Evolutionary conservation across 202 grass and related monocot genomes (phyloP).

Genomic region (Digitaria exilis): DNA sequence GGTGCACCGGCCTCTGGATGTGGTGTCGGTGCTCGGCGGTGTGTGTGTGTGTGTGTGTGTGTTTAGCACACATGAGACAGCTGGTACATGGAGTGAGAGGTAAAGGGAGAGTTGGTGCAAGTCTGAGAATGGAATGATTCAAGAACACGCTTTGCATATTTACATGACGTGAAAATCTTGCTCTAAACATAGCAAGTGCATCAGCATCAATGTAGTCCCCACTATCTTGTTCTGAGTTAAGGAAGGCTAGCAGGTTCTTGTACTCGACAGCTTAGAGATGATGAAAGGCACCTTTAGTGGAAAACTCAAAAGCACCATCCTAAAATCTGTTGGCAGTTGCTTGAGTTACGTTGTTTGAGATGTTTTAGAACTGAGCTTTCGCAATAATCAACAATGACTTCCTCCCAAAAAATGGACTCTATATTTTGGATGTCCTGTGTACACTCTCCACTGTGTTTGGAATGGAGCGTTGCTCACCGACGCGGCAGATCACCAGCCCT

Average conservation of each 20-base stretch:
- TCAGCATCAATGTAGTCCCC: slow-evolving; percentile 10
- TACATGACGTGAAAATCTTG: slow-evolving; percentile 51
- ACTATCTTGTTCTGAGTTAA: slow-evolving; percentile 46
- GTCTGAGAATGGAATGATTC: no score
- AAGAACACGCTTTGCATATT: slow-evolving; percentile 56
- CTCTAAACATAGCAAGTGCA: slow-evolving; percentile 49
- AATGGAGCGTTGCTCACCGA: no score
- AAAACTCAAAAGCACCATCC: slow-evolving; percentile 67
- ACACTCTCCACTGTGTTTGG: no score
- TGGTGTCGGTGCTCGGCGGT: no score
- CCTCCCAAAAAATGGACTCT: slow-evolving; percentile 62
- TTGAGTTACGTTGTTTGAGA: slow-evolving; percentile 58
- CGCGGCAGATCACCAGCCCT: no score
- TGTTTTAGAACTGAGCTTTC: slow-evolving; percentile 45
- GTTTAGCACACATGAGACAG: no score
- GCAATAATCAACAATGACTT: slow-evolving; percentile 71
- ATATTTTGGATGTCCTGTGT: slow-evolving; percentile 63
- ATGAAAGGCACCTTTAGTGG: slow-evolving; percentile 53
- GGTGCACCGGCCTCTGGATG: no score
- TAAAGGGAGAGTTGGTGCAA: no score
- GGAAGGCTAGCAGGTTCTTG: slow-evolving; percentile 63
- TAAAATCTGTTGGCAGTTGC: slow-evolving; percentile 54
- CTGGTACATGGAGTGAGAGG: no score
- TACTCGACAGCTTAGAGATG: slow-evolving; percentile 42
- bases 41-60: no score